Percentiles rank a stretch among this genome's conserved stretches.
phyloP scores from a whole-genome alignment of 305 asterid species.

The Solanum aculeatissimum region DNA sequence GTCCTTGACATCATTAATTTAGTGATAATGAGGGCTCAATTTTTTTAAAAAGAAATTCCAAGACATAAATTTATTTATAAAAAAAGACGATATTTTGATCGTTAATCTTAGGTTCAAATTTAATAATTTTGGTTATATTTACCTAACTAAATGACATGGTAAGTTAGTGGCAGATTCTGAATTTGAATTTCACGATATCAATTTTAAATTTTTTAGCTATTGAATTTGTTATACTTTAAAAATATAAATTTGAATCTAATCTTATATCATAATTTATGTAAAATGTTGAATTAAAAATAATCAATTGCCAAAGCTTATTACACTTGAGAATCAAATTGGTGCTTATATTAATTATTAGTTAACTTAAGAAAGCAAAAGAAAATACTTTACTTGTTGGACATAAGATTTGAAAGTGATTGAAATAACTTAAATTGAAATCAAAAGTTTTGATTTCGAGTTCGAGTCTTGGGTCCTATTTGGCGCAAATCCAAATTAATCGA shows the following conservation, averaged over 20 bases:
- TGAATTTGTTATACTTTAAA: not conserved
- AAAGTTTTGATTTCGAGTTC: not conserved
- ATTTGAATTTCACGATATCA: not conserved
- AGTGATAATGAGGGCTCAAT: not conserved
- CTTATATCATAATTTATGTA: too few relatives aligned
- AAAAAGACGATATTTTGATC: not conserved
- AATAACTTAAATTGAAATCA: conserved; percentile 7
- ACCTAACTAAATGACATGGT: not conserved
- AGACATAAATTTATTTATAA: not conserved
- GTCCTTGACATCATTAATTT: not conserved
- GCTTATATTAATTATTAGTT: not conserved
- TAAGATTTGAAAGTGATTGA: conserved; percentile 20
- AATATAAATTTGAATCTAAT: not conserved
- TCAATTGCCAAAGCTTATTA: not conserved
- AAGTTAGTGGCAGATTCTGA: not conserved
- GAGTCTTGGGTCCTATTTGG: too few relatives aligned
- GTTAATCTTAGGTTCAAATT: not conserved
- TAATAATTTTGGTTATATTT: not conserved
- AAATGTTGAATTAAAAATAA: too few relatives aligned
- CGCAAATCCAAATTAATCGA: too few relatives aligned
- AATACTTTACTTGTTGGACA: conserved; percentile 7
- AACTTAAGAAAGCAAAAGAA: conserved; percentile 29
- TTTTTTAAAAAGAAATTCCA: not conserved
- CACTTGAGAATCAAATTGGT: not conserved
- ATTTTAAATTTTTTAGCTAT: not conserved